phyloP scores from a whole-genome alignment of 257 asterid genomes.

The Craterostigma plantagineum region DNA sequence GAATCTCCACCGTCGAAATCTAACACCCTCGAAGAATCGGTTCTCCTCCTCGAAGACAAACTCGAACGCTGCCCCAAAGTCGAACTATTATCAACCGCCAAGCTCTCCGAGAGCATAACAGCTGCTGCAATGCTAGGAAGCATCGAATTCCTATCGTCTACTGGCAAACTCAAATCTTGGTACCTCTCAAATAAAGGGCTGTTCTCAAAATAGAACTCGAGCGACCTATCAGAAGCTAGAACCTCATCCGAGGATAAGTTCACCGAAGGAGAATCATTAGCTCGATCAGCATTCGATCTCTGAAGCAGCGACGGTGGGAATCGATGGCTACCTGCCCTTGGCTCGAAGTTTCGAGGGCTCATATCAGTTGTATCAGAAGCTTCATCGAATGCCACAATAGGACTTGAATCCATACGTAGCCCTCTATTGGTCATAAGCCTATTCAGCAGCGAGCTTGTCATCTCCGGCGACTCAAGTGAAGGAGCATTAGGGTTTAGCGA shows the following conservation, averaged over 20 bases:
- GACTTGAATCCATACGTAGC: constrained; percentile 46
- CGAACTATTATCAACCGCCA: too few species aligned
- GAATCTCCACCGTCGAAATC: constrained; percentile 94
- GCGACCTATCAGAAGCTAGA: constrained; percentile 16
- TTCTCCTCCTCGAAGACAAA: too few species aligned
- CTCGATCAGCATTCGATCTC: constrained; percentile 52
- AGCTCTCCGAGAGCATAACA: constrained; percentile 88
- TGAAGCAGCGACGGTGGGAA: too few species aligned
- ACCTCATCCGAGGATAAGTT: too few species aligned
- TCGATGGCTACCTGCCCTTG: constrained; percentile 4
- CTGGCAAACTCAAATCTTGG: too few species aligned
- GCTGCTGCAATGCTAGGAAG: constrained; percentile 94
- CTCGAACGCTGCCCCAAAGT: too few species aligned
- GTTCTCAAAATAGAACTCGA: too few species aligned
- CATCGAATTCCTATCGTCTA: constrained; percentile 46
- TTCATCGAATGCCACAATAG: constrained; percentile 26
- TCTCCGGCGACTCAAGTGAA: constrained; percentile 32
- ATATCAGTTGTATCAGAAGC: constrained; percentile 18
- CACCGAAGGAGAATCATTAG: constrained; percentile 9
- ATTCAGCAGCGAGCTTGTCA: constrained; percentile 46
- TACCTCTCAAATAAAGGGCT: too few species aligned
- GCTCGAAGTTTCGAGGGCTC: constrained; percentile 16
- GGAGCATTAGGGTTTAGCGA: too few species aligned
- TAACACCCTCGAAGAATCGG: constrained; percentile 76
- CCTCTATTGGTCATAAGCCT: constrained; percentile 63